Evolutionary conservation across 1,139 yeast genomes (phyloP), one percentile per base, ranked within the genome.

Genomic region (Scheffersomyces quercinus): DNA sequence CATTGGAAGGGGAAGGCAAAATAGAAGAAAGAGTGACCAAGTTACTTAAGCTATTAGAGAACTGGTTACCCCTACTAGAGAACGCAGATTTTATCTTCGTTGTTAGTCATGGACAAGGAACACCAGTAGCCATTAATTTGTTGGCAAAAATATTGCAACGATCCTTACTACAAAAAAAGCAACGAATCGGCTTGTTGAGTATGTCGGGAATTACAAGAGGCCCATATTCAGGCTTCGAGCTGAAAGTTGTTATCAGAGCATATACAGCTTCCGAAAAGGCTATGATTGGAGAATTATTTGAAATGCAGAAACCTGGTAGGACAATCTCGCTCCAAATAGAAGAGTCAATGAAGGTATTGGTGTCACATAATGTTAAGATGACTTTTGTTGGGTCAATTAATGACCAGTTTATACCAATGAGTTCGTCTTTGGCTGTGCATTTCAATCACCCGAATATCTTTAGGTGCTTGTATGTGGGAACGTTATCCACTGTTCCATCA

Each of bases 1-100:
- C 81, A 3, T 56, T 80, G 13, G 84, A 80, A 49, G 83, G 84
- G 1, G 72, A 74, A 44, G 84, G 84, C 2, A 67, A 64, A 36
- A 65, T 77, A 2, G 59, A 62, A 29, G 75, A 75, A 28, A 51
- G 82, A 40, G 75, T 69, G 2, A 63, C 64, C 24, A 59, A 62
- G 32, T 59, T 70, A 33, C 44, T 67, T 12, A 52, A 58, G 34
- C 54, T 80, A 13, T 54, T 79, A 24, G 65, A 66, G 8, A 77
- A 77, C 50, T 80, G 82, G 82, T 49, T 49, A 11, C 63, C 60
- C 12, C 45, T 60, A 1, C 60, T 79, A 1, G 54, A 55, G 4
- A 55, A 56, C 1, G 56, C 75, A 50, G 82, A 80, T 50, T 74
- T 71, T 44, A 43, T 80, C 6, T 69, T 69, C 43, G 54, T 77